Conservation (phyloP, 805 yeast genomes). For the Tetrapisispora arboricola region DNA sequence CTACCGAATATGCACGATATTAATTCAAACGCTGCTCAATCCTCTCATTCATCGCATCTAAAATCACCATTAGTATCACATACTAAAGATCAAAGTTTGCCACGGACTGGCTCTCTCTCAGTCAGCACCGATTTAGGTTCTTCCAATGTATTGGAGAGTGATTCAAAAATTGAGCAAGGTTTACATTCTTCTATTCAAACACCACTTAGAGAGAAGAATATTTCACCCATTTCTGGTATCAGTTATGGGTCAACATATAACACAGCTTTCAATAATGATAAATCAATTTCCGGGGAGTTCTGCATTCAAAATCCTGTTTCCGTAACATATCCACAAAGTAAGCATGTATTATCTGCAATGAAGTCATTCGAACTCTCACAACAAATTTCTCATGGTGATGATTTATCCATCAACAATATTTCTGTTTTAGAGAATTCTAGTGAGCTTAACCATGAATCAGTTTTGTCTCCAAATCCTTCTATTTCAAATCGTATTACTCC, state of each 20-base stretch:
- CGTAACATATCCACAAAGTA: neutral
- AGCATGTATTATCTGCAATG: neutral
- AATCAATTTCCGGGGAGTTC: neutral
- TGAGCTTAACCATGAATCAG: neutral
- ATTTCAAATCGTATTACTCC: neutral
- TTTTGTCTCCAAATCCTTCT: neutral
- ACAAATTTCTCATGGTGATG: neutral
- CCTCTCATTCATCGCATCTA: neutral
- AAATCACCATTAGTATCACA: neutral
- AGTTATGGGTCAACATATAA: neutral
- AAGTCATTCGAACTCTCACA: slow-evolving; percentile 1
- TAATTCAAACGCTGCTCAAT: too few relatives aligned
- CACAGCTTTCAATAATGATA: neutral
- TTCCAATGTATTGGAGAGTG: neutral
- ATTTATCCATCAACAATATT: neutral
- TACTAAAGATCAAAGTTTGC: neutral
- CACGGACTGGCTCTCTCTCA: neutral
- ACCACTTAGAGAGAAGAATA: neutral
- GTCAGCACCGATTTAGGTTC: neutral
- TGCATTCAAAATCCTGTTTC: slow-evolving; percentile 2
- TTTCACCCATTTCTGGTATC: neutral
- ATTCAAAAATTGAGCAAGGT: neutral
- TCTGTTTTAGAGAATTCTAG: neutral
- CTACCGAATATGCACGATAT: neutral
- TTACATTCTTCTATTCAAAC: neutral